phyloP scores from a whole-genome alignment of 1,284 basidiomycete species.

The Marasmius tenuissimus region DNA sequence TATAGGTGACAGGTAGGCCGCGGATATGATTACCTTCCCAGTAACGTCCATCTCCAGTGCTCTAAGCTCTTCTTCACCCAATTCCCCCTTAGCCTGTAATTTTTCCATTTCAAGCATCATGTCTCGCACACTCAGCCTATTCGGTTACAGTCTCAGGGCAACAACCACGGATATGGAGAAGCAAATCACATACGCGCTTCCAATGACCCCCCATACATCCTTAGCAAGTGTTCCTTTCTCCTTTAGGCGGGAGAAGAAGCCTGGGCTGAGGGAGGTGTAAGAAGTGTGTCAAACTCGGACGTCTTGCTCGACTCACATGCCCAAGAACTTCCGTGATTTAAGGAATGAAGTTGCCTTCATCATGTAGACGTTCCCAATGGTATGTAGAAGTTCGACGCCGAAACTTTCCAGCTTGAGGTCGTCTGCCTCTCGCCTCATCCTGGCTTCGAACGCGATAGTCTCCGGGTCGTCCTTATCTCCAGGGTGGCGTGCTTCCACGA shows the following conservation, averaged over 20 bases:
- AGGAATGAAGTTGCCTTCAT: slow-evolving; percentile 92
- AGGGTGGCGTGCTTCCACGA: slow-evolving; percentile 86
- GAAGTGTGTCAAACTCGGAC: neutral
- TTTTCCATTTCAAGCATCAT: slow-evolving; percentile 86
- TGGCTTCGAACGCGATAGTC: slow-evolving; percentile 73
- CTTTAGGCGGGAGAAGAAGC: slow-evolving; percentile 93
- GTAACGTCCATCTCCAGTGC: slow-evolving; percentile 94
- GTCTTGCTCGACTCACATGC: slow-evolving; percentile 57
- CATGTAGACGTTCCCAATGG: slow-evolving; percentile 89
- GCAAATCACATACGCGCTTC: slow-evolving; percentile 70
- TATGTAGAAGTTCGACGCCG: slow-evolving; percentile 90
- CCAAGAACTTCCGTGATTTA: slow-evolving; percentile 90
- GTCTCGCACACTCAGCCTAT: slow-evolving; percentile 69
- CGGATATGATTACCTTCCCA: slow-evolving; percentile 62
- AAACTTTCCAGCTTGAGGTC: slow-evolving; percentile 99
- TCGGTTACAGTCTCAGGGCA: slow-evolving; percentile 6
- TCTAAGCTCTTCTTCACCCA: slow-evolving; percentile 80
- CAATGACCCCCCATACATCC: slow-evolving; percentile 92
- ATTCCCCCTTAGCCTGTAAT: slow-evolving; percentile 84
- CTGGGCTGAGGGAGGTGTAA: slow-evolving; percentile 56
- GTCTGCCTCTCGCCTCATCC: slow-evolving; percentile 86
- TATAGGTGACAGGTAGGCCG: slow-evolving; percentile 2
- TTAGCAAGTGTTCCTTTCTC: slow-evolving; percentile 93
- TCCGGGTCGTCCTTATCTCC: slow-evolving; percentile 87
- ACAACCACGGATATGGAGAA: neutral